These are phyloP conservation scores for Eucalyptus pumila DNA, from an alignment of 345 rosid species.

Conservation along the genomic window DNA sequence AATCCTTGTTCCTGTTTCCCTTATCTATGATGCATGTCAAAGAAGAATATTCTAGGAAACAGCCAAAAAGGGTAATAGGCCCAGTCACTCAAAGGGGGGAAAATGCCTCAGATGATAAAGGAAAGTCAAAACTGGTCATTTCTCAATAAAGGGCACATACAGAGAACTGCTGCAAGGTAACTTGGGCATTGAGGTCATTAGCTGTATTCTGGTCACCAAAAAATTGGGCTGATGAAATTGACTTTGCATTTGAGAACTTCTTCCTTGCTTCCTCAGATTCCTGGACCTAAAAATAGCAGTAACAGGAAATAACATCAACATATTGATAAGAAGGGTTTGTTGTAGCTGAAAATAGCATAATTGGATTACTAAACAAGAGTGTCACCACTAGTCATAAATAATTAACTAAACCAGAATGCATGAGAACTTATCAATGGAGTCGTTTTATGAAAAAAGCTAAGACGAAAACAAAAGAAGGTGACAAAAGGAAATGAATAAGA, in stretches of 20 bases:
- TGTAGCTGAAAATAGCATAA: not conserved
- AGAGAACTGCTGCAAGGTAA: constrained; percentile 76
- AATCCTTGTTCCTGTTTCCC: not conserved
- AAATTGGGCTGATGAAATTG: constrained; percentile 93
- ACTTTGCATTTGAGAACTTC: constrained; percentile 91
- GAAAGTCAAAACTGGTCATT: not conserved
- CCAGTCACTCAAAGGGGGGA: not conserved
- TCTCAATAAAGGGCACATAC: constrained; percentile 25
- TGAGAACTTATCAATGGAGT: not conserved
- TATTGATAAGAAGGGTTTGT: not conserved
- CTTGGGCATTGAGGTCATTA: constrained; percentile 58
- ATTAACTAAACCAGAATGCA: not conserved
- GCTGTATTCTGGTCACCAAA: constrained; percentile 63
- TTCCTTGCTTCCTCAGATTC: constrained; percentile 96
- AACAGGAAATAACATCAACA: not conserved
- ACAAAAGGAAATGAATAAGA: not conserved
- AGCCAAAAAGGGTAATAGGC: not conserved
- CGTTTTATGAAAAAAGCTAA: not conserved
- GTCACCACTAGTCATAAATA: not conserved
- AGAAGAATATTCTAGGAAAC: not conserved
- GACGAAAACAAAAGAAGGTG: not conserved
- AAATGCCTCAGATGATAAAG: not conserved
- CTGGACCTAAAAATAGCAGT: constrained; percentile 36
- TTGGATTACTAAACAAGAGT: too few relatives aligned
- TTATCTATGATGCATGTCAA: not conserved